Evolutionary conservation across 148 eudicot species (phyloP).

Genomic region (Rhododendron ferrugineum): DNA sequence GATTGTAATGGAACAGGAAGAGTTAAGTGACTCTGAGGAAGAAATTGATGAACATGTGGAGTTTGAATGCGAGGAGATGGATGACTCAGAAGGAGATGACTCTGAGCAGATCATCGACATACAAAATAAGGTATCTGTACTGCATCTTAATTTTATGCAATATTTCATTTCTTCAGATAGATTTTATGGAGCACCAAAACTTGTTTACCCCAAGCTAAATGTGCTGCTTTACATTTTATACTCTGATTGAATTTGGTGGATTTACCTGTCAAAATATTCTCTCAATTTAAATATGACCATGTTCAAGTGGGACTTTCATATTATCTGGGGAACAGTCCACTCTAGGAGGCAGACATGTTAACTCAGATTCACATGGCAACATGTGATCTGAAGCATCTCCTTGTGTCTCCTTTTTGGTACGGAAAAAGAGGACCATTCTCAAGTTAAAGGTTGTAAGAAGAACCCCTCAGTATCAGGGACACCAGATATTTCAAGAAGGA

Average conservation of each 20-base stretch:
- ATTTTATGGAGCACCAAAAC: slow-evolving; percentile 2
- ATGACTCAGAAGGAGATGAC: slow-evolving; percentile 83
- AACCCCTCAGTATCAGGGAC: not conserved
- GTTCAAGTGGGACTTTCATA: not conserved
- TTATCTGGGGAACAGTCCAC: not conserved
- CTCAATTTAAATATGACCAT: not conserved
- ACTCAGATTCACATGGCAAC: not conserved
- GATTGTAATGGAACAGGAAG: slow-evolving; percentile 98
- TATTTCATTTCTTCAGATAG: not conserved
- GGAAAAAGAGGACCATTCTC: not conserved
- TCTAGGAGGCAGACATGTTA: not conserved
- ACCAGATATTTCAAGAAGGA: not conserved
- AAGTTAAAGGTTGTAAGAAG: not conserved
- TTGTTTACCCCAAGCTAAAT: not conserved
- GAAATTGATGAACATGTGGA: slow-evolving; percentile 79
- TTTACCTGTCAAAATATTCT: not conserved
- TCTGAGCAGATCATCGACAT: slow-evolving; percentile 31
- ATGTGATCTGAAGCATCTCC: not conserved
- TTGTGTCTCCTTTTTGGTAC: not conserved
- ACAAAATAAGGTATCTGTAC: slow-evolving; percentile 46
- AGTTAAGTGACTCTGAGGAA: slow-evolving; percentile 95
- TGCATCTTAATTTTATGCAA: not conserved
- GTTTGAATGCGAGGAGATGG: slow-evolving; percentile 96
- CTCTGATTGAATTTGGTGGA: not conserved
- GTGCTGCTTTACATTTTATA: not conserved